Percentiles rank a stretch among this genome's conserved stretches.
These are phyloP conservation scores for Pyrrhoderma noxium DNA, from an alignment of 1,284 basidiomycete species.

Conservation along the genomic window DNA sequence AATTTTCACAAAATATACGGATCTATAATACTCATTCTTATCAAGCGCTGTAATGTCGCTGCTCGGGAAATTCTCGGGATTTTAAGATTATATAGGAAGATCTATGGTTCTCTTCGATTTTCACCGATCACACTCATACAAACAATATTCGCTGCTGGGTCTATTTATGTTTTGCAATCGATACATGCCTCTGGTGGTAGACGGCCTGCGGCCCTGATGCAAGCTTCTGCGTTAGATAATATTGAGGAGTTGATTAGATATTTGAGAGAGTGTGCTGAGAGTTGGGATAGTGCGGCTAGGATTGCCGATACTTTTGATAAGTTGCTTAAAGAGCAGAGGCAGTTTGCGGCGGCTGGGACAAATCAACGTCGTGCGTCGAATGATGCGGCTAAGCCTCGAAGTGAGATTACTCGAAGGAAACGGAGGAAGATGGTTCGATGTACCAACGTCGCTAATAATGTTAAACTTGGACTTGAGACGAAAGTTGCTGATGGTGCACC, in stretches of 20 bases:
- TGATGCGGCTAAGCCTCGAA: neutral
- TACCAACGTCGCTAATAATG: neutral
- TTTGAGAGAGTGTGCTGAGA: conserved; percentile 22
- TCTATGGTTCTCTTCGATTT: conserved; percentile 50
- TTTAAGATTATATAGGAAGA: conserved; percentile 44
- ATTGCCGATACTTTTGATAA: conserved; percentile 28
- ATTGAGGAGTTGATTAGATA: conserved; percentile 21
- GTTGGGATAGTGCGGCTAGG: conserved; percentile 21
- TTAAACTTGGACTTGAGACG: neutral
- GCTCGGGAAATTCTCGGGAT: conserved; percentile 59
- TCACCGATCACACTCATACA: conserved; percentile 58
- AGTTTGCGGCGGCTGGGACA: neutral
- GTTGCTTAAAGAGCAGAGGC: conserved; percentile 20
- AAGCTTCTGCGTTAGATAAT: conserved; percentile 17
- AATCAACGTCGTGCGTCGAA: neutral
- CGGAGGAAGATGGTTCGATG: neutral
- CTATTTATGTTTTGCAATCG: conserved; percentile 48
- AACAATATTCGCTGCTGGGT: conserved; percentile 59
- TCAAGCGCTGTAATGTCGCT: conserved; percentile 56
- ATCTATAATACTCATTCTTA: neutral
- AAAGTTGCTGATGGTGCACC: neutral
- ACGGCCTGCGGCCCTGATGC: conserved; percentile 4
- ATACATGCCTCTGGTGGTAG: conserved; percentile 14
- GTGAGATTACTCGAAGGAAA: neutral
- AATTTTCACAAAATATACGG: neutral